Evolutionary conservation across 305 asterid genomes (phyloP).

Genomic region (Fraxinus nigra): DNA sequence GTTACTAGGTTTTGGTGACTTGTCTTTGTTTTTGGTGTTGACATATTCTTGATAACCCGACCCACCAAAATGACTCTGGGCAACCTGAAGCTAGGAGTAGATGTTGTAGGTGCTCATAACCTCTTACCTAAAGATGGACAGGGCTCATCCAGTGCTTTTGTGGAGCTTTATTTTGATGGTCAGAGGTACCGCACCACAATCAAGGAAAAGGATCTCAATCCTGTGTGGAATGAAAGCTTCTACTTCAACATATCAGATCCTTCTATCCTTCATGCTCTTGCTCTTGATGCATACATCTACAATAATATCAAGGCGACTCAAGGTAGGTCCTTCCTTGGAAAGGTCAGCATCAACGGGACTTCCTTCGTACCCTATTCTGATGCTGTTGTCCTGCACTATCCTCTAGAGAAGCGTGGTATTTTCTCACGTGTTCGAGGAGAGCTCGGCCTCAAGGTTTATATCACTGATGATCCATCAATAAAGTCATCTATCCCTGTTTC

Average conservation of each 20-base stretch:
- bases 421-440: constrained; percentile 74
- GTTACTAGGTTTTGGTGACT: constrained; percentile 23
- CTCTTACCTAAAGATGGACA: constrained; percentile 82
- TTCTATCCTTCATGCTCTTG: constrained; percentile 41
- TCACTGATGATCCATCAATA: constrained; percentile 67
- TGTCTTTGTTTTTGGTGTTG: constrained; percentile 7
- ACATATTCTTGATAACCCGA: constrained; percentile 17
- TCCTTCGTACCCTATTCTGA: constrained; percentile 68
- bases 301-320: constrained; percentile 41
- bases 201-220: constrained; percentile 75
- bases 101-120: constrained; percentile 65
- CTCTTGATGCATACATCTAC: constrained; percentile 62
- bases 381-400: constrained; percentile 65
- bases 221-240: constrained; percentile 80
- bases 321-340: constrained; percentile 65
- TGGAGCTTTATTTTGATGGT: constrained; percentile 69
- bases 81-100: constrained; percentile 74
- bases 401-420: constrained; percentile 66
- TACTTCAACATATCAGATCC: constrained; percentile 74
- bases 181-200: constrained; percentile 64
- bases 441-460: constrained; percentile 66
- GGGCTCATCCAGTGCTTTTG: constrained; percentile 72
- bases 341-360: constrained; percentile 59
- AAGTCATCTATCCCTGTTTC: constrained; percentile 54
- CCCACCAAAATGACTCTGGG: constrained; percentile 37